phyloP scores from a whole-genome alignment of 208 protist genomes.

The Leishmania amazonensis region DNA sequence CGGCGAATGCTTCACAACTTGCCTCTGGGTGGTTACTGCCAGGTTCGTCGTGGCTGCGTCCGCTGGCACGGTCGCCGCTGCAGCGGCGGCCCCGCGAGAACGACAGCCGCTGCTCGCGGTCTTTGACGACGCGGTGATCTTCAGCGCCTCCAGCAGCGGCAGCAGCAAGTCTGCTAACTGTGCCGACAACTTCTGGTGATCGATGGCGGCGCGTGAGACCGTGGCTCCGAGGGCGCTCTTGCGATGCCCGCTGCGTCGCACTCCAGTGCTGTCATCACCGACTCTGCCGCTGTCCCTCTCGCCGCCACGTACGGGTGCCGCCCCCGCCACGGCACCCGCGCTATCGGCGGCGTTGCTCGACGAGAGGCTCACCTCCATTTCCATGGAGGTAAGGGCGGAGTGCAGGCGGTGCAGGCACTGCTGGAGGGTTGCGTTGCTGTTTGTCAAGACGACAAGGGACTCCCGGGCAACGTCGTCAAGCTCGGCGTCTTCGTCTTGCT shows the following conservation, averaged over 20 bases:
- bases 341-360: not conserved
- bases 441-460: conserved; percentile 27
- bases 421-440: conserved; percentile 29
- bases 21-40: not conserved
- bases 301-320: not conserved
- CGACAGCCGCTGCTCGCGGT: no score
- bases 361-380: conserved; percentile 3
- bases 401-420: conserved; percentile 33
- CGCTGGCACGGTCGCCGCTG: not conserved
- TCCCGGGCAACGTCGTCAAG: conserved; percentile 22
- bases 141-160: conserved; percentile 16
- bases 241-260: conserved; percentile 28
- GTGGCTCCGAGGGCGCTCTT: conserved; percentile 23
- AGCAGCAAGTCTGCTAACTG: conserved; percentile 27
- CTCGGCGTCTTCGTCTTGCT: conserved; percentile 8
- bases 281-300: not conserved
- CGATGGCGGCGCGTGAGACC: conserved; percentile 27
- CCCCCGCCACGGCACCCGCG: not conserved
- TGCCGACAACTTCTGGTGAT: conserved; percentile 27
- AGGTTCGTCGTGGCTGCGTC: not conserved
- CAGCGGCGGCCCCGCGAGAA: not conserved
- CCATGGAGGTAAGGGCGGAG: conserved; percentile 7
- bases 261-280: not conserved
- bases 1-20: conserved; percentile 28
- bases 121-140: not conserved